Percentiles rank a stretch among this genome's conserved stretches.
Evolutionary conservation across 75 land plant species (phyloP).

Genomic region (Adiantum capillusveneris): DNA sequence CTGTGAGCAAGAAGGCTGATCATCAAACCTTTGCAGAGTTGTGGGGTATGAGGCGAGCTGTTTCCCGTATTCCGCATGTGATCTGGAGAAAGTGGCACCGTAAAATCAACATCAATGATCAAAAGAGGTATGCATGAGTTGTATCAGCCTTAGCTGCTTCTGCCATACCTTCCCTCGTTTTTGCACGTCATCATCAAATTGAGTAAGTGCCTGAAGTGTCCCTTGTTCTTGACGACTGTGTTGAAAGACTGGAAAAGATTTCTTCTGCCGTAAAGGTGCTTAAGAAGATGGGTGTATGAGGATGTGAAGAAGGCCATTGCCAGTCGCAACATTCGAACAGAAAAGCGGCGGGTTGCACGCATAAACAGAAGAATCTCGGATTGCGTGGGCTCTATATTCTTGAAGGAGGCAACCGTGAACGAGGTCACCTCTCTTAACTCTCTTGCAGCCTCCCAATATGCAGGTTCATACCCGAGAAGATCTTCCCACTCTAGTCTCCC

Average conservation of each 20-base stretch:
- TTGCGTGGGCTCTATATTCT: no score
- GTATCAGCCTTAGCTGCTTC: conserved; percentile 55
- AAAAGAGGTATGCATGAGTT: conserved; percentile 44
- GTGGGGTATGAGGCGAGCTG: conserved; percentile 65
- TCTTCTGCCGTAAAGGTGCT: conserved; percentile 43
- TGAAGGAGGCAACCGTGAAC: no score
- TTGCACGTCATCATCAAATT: conserved; percentile 52
- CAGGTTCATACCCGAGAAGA: no score
- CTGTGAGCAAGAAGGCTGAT: conserved; percentile 51
- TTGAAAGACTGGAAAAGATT: conserved; percentile 46
- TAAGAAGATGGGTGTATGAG: no score
- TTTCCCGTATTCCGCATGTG: conserved; percentile 61
- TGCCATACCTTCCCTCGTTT: conserved; percentile 45
- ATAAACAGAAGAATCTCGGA: no score
- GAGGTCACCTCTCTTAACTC: no score
- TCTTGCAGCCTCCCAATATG: no score
- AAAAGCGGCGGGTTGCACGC: no score
- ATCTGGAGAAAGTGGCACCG: conserved; percentile 68
- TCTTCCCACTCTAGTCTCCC: no score
- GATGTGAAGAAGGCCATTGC: no score
- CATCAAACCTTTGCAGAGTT: conserved; percentile 69
- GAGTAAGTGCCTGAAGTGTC: conserved; percentile 54
- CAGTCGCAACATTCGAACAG: no score
- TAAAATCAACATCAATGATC: conserved; percentile 43
- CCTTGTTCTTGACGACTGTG: conserved; percentile 33